These are phyloP conservation scores for Meredithiella fracta DNA, from an alignment of 2,329 filamentous ascomycete species.

Conservation along the genomic window DNA sequence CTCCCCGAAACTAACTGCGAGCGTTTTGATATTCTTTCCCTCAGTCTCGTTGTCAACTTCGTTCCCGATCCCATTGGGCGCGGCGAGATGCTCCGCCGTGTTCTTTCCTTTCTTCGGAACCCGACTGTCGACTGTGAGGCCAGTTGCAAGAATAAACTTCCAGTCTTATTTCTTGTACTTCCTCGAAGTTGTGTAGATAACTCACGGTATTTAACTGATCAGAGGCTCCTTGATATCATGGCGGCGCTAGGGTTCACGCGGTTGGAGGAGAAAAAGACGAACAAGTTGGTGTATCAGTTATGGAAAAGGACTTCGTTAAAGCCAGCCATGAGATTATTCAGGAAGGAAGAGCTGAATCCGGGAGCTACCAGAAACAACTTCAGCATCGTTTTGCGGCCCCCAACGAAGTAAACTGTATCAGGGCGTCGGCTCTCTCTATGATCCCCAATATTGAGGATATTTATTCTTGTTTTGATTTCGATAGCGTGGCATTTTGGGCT, in stretches of 20 bases:
- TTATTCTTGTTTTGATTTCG: no score
- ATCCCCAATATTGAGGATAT: no score
- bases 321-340: conserved; percentile 27
- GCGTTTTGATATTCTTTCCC: conserved; percentile 73
- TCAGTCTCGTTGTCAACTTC: conserved; percentile 88
- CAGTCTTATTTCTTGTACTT: conserved; percentile 73
- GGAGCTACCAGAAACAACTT: conserved; percentile 80
- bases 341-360: conserved; percentile 62
- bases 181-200: conserved; percentile 79
- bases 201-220: conserved; percentile 72
- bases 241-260: conserved; percentile 53
- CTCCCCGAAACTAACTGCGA: conserved; percentile 46
- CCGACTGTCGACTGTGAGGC: conserved; percentile 16
- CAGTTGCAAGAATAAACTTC: conserved; percentile 28
- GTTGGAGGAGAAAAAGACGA: conserved; percentile 52
- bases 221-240: conserved; percentile 58
- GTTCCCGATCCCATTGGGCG: conserved; percentile 60
- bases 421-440: no score
- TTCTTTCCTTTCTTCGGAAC: conserved; percentile 48
- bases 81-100: conserved; percentile 73
- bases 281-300: conserved; percentile 79
- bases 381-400: conserved; percentile 47
- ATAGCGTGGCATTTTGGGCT: no score
- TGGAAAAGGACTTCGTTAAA: conserved; percentile 40
- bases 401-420: not conserved